phyloP scores from a whole-genome alignment of 225 moss, liverwort and hornwort species.

The Pseudisothecium myosuroides region DNA sequence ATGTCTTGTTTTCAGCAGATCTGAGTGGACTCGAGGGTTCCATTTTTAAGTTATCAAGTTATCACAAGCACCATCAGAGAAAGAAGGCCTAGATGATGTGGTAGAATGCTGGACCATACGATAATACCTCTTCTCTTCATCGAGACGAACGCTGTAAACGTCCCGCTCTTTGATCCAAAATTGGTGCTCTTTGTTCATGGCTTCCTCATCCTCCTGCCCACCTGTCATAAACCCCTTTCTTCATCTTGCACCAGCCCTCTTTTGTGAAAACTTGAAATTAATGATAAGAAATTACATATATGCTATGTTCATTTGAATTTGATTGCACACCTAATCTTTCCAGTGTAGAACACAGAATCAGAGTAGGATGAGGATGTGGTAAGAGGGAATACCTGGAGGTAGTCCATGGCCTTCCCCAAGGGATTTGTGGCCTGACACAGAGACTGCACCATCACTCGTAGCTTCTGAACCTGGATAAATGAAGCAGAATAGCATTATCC shows the following conservation, averaged over 20 bases:
- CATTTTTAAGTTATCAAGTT: background rate
- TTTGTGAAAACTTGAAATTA: background rate
- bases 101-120: background rate
- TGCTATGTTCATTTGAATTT: background rate
- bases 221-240: conserved; percentile 21
- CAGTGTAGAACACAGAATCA: background rate
- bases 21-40: background rate
- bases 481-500: background rate
- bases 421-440: conserved; percentile 65
- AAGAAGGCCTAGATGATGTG: background rate
- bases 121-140: conserved; percentile 59
- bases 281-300: background rate
- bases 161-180: conserved; percentile 72
- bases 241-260: conserved; percentile 18
- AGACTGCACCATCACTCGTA: conserved; percentile 54
- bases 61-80: background rate
- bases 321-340: background rate
- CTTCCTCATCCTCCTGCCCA: conserved; percentile 76
- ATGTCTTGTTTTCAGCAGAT: background rate
- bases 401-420: conserved; percentile 67
- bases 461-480: conserved; percentile 41
- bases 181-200: conserved; percentile 67
- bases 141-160: conserved; percentile 25
- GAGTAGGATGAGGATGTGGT: background rate
- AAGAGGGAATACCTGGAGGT: conserved; percentile 56